These are phyloP conservation scores for Hippophae rhamnoides DNA, from an alignment of 306 rosid species.

Conservation along the genomic window DNA sequence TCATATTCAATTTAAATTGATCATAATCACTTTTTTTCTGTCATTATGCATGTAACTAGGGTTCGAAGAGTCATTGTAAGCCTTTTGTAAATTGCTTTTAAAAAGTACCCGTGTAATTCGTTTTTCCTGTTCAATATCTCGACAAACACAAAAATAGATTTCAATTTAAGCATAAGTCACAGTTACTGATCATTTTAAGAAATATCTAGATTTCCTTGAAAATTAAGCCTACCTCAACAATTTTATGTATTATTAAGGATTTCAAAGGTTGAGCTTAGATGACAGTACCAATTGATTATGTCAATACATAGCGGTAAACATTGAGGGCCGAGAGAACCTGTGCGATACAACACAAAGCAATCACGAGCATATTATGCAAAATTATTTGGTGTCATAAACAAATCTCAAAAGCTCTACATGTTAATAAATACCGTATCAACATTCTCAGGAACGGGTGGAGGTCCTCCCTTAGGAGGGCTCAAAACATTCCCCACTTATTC, in stretches of 20 bases:
- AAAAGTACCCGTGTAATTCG: constrained; percentile 42
- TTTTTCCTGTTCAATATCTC: constrained; percentile 43
- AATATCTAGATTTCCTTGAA: too few species aligned
- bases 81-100: constrained; percentile 28
- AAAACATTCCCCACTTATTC: constrained; percentile 60
- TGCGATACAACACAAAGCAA: too few species aligned
- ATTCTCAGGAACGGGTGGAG: constrained; percentile 78
- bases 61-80: constrained; percentile 36
- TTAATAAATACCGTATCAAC: constrained; percentile 56
- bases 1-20: not conserved
- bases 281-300: constrained; percentile 60
- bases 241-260: too few species aligned
- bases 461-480: constrained; percentile 78
- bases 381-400: too few species aligned
- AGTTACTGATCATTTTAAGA: too few species aligned
- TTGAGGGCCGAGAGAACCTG: constrained; percentile 88
- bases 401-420: not conserved
- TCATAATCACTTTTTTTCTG: constrained; percentile 24
- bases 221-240: too few species aligned
- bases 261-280: too few species aligned
- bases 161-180: too few species aligned
- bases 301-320: constrained; percentile 63
- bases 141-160: constrained; percentile 4
- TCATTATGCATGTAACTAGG: constrained; percentile 24
- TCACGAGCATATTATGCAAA: too few species aligned